Conservation (phyloP, 495 filamentous ascomycete species). For the Aspergillus avenaceus region DNA sequence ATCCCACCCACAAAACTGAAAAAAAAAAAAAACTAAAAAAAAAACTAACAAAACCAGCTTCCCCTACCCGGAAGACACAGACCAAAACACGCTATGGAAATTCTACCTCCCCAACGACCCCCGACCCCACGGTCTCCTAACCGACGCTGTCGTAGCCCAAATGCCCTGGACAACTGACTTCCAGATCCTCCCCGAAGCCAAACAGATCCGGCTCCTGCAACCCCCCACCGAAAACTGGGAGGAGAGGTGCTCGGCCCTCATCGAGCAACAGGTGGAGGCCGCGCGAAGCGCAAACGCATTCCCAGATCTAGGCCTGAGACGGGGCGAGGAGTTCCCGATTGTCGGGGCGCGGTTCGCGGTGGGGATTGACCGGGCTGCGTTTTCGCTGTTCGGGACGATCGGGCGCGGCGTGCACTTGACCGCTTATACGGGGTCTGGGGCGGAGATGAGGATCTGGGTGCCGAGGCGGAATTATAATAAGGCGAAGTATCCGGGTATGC, state of each 20-base stretch:
- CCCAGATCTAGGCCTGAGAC: background rate
- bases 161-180: conserved; percentile 9
- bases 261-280: background rate
- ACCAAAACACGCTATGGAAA: conserved; percentile 3
- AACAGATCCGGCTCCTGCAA: background rate
- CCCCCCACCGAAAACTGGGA: background rate
- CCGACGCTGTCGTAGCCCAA: background rate
- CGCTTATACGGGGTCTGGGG: conserved; percentile 31
- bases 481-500: conserved; percentile 44
- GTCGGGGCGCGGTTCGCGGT: conserved; percentile 13
- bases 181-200: background rate
- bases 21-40: too few relatives aligned
- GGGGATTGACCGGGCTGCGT: conserved; percentile 41
- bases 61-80: conserved; percentile 2
- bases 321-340: conserved; percentile 3
- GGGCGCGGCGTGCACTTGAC: conserved; percentile 46
- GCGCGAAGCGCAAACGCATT: background rate
- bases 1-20: background rate
- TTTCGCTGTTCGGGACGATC: conserved; percentile 47
- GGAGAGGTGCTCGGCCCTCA: background rate
- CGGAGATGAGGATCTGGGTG: conserved; percentile 47
- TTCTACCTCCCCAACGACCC: conserved; percentile 6
- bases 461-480: conserved; percentile 39
- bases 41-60: background rate
- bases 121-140: conserved; percentile 4